phyloP scores from a whole-genome alignment of 805 yeast species.

The Candida cerambycidarum region DNA sequence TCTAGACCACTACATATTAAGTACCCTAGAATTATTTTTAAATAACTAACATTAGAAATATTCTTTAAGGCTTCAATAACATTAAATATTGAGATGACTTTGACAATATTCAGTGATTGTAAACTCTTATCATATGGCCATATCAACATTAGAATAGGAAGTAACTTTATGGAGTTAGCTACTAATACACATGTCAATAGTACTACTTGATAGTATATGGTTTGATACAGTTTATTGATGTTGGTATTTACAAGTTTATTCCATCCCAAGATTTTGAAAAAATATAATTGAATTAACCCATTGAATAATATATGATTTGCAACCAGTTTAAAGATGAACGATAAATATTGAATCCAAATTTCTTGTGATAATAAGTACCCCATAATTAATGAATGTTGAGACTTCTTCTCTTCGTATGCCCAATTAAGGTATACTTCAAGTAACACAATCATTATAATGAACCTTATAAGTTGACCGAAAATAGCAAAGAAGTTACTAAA shows the following conservation, averaged over 20 bases:
- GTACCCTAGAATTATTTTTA: constrained; percentile 16
- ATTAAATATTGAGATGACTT: constrained; percentile 58
- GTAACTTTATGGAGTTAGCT: constrained; percentile 75
- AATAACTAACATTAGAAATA: constrained; percentile 21
- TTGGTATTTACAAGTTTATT: constrained; percentile 1
- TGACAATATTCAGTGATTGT: constrained; percentile 58
- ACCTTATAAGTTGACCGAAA: constrained; percentile 1
- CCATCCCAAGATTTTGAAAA: constrained; percentile 13
- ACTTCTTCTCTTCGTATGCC: constrained; percentile 80
- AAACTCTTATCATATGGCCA: constrained; percentile 91
- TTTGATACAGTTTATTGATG: constrained; percentile 5
- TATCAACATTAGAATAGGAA: constrained; percentile 89
- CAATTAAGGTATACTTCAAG: constrained; percentile 90
- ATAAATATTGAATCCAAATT: constrained; percentile 52
- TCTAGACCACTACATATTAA: constrained; percentile 18
- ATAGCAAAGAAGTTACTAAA: background rate
- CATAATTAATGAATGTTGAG: constrained; percentile 26
- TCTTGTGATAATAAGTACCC: constrained; percentile 28
- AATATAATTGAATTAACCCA: constrained; percentile 27
- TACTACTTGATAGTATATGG: constrained; percentile 24
- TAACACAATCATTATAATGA: constrained; percentile 53
- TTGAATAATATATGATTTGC: constrained; percentile 46
- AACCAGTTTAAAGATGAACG: constrained; percentile 53
- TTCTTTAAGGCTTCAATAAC: constrained; percentile 56
- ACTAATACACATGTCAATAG: constrained; percentile 69